These are phyloP conservation scores for Rutstroemia sp. DNA, from an alignment of 2,329 filamentous ascomycete species.

Conservation along the genomic window DNA sequence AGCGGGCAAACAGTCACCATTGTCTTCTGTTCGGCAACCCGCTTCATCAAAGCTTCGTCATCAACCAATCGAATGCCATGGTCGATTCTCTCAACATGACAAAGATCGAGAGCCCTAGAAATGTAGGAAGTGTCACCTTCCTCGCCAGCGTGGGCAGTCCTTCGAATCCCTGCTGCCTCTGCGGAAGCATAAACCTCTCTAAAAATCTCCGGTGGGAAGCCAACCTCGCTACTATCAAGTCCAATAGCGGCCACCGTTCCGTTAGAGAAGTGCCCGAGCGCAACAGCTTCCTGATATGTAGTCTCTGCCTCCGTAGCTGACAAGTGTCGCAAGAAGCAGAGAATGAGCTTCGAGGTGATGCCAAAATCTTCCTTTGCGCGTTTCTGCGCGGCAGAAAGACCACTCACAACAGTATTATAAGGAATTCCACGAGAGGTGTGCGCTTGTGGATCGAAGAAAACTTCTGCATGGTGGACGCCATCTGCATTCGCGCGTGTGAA, in stretches of 20 bases:
- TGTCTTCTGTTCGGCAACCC: constrained; percentile 48
- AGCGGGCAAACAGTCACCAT: constrained; percentile 67
- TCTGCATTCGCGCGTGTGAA: constrained; percentile 57
- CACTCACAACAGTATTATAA: constrained; percentile 56
- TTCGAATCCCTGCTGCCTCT: constrained; percentile 42
- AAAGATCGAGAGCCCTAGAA: constrained; percentile 50
- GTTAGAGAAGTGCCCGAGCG: constrained; percentile 39
- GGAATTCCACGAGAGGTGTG: constrained; percentile 57
- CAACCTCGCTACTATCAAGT: constrained; percentile 57
- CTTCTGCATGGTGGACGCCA: constrained; percentile 64
- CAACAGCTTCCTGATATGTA: constrained; percentile 37
- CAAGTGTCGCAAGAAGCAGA: constrained; percentile 66
- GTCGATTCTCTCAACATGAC: constrained; percentile 62
- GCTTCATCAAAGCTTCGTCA: constrained; percentile 49
- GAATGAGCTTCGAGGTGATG: constrained; percentile 58
- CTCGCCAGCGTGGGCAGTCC: constrained; percentile 72
- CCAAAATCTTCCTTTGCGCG: constrained; percentile 56
- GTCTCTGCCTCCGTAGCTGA: constrained; percentile 48
- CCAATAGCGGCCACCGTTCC: constrained; percentile 56
- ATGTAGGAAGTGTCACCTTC: constrained; percentile 66
- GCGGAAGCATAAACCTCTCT: constrained; percentile 52
- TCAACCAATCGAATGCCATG: constrained; percentile 63
- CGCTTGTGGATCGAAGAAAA: constrained; percentile 77
- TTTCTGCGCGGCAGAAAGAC: constrained; percentile 52
- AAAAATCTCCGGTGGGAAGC: constrained; percentile 53